These are phyloP conservation scores for Sonneratia alba DNA, from an alignment of 345 rosid species.

Conservation along the genomic window DNA sequence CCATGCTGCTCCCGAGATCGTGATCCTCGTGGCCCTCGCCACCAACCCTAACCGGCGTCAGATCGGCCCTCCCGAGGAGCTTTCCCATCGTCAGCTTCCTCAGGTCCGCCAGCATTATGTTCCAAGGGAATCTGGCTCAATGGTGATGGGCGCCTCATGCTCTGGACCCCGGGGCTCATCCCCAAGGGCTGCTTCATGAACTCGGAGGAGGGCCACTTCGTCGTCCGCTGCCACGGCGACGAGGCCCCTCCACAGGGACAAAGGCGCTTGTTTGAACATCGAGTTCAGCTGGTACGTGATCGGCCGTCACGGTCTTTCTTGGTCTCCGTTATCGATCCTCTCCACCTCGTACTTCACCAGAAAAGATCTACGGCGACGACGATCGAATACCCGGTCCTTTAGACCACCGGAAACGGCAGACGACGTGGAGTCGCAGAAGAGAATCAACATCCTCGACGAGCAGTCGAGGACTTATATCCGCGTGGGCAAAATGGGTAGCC, in stretches of 20 bases:
- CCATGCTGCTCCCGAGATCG: constrained; percentile 51
- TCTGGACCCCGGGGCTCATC: constrained; percentile 61
- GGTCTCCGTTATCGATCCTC: too few species aligned
- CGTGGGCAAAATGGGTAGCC: neutral
- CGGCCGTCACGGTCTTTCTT: constrained; percentile 26
- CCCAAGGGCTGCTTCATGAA: constrained; percentile 60
- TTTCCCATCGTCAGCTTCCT: constrained; percentile 59
- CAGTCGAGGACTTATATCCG: neutral
- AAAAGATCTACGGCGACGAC: constrained; percentile 22
- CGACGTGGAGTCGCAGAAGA: neutral
- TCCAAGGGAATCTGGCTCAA: constrained; percentile 79
- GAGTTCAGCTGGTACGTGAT: constrained; percentile 54
- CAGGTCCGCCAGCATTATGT: constrained; percentile 51
- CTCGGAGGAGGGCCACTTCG: constrained; percentile 52
- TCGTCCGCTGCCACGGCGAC: constrained; percentile 48
- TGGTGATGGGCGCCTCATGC: constrained; percentile 58
- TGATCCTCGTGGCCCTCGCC: constrained; percentile 36
- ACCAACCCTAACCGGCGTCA: constrained; percentile 59
- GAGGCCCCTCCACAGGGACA: constrained; percentile 50
- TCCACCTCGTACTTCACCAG: constrained; percentile 31
- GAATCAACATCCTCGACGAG: neutral
- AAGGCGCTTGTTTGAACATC: constrained; percentile 60
- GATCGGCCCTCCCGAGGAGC: constrained; percentile 41
- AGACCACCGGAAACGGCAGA: constrained; percentile 22
- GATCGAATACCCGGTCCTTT: constrained; percentile 35